These are phyloP conservation scores for Coniferiporia sulphurascens DNA, from an alignment of 1,284 basidiomycete species.

Conservation along the genomic window DNA sequence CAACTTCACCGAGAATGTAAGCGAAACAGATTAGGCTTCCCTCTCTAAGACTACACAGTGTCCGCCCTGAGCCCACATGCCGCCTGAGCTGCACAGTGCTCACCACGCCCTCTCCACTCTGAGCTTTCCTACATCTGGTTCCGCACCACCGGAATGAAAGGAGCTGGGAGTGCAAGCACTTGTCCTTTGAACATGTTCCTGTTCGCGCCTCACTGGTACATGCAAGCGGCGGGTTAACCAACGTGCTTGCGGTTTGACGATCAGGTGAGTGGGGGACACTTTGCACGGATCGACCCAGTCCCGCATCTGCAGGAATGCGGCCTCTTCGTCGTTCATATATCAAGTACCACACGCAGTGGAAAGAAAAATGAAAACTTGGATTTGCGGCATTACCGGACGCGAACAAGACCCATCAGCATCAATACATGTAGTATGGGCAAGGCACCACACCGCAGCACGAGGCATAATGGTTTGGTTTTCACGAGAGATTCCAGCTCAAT, in stretches of 20 bases:
- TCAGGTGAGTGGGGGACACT: not conserved
- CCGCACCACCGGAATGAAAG: not conserved
- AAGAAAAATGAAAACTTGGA: not conserved
- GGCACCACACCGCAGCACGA: not conserved
- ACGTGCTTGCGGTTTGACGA: not conserved
- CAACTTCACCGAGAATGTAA: not conserved
- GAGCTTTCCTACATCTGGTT: not conserved
- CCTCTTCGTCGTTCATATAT: not conserved
- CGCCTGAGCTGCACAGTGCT: slow-evolving; percentile 5
- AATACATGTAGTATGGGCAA: too few relatives aligned
- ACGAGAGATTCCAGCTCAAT: not conserved
- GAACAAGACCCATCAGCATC: not conserved
- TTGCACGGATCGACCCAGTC: not conserved
- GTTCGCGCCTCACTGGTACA: not conserved
- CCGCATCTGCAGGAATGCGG: not conserved
- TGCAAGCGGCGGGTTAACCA: not conserved
- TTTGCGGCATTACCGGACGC: not conserved
- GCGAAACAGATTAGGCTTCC: too few relatives aligned
- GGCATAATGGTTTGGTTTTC: not conserved
- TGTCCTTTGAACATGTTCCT: not conserved
- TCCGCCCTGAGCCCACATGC: slow-evolving; percentile 1
- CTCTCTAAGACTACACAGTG: not conserved
- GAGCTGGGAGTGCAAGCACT: not conserved
- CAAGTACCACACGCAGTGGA: not conserved
- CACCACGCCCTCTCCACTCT: not conserved